Percentiles rank a stretch among this genome's conserved stretches.
These are phyloP conservation scores for Clarkia xantiana DNA, from an alignment of 345 rosid species.

Conservation along the genomic window DNA sequence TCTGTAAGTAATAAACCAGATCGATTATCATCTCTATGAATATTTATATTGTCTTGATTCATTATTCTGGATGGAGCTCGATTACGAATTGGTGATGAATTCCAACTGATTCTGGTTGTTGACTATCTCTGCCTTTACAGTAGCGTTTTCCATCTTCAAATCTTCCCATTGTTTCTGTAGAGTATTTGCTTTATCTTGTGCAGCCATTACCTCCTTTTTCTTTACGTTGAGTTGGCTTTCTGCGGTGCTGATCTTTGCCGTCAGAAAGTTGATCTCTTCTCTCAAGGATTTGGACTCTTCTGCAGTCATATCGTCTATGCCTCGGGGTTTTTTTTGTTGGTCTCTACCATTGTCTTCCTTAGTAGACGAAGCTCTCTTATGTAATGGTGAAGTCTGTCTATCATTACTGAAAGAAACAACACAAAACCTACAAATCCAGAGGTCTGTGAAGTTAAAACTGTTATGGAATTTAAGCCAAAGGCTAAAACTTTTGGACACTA, in stretches of 20 bases:
- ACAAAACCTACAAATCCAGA: constrained; percentile 41
- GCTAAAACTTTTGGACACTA: neutral
- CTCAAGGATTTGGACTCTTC: constrained; percentile 32
- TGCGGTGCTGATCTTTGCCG: constrained; percentile 29
- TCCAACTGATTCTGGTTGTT: constrained; percentile 72
- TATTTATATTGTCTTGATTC: constrained; percentile 14
- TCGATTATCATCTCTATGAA: neutral
- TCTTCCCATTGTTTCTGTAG: constrained; percentile 61
- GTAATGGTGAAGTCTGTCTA: constrained; percentile 77
- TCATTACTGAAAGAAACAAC: constrained; percentile 65
- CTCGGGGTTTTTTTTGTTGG: constrained; percentile 48
- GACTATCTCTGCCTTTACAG: constrained; percentile 23
- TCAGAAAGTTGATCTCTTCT: constrained; percentile 32
- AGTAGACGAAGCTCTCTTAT: constrained; percentile 63
- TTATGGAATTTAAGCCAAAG: neutral
- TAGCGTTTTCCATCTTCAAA: constrained; percentile 55
- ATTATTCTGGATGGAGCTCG: constrained; percentile 36
- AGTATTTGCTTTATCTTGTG: constrained; percentile 45
- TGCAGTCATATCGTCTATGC: constrained; percentile 36
- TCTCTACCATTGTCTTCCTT: constrained; percentile 57
- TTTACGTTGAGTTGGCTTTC: constrained; percentile 39
- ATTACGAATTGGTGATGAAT: constrained; percentile 23
- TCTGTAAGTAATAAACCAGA: too few species aligned
- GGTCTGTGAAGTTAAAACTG: neutral
- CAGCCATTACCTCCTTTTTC: constrained; percentile 39